These are phyloP conservation scores for Cercophora samala DNA, from an alignment of 495 filamentous ascomycete genomes.

Conservation along the genomic window DNA sequence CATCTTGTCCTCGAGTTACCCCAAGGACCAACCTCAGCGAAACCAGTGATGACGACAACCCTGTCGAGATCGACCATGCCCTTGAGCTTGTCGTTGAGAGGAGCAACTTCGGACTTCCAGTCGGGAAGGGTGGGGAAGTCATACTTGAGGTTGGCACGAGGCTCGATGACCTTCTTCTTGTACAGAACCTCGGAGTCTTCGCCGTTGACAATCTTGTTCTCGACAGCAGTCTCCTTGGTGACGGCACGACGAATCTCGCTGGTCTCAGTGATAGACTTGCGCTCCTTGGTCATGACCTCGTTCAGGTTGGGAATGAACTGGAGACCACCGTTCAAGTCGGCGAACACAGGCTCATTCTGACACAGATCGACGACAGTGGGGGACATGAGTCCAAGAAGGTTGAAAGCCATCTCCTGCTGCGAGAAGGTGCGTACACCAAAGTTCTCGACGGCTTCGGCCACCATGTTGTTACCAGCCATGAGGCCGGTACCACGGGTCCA, in stretches of 20 bases:
- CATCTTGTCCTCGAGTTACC: conserved; percentile 96
- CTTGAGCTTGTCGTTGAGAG: conserved; percentile 79
- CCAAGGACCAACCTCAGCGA: conserved; percentile 95
- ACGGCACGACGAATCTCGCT: conserved; percentile 92
- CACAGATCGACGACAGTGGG: conserved; percentile 92
- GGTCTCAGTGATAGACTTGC: conserved; percentile 88
- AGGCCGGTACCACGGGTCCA: conserved; percentile 98
- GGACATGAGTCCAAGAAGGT: conserved; percentile 93
- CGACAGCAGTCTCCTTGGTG: conserved; percentile 90
- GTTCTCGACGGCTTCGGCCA: conserved; percentile 93
- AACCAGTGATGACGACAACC: conserved; percentile 95
- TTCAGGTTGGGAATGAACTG: conserved; percentile 99
- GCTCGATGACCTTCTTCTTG: conserved; percentile 87
- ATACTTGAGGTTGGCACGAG: conserved; percentile 95
- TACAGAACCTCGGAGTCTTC: conserved; percentile 89
- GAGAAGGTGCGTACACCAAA: conserved; percentile 98
- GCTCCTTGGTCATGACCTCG: conserved; percentile 81
- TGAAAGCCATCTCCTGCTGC: conserved; percentile 99
- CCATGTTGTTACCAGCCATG: conserved; percentile 97
- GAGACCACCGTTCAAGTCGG: conserved; percentile 94
- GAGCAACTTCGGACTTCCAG: conserved; percentile 87
- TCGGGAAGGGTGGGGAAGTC: conserved; percentile 86
- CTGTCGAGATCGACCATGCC: conserved; percentile 99
- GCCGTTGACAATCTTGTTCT: conserved; percentile 97
- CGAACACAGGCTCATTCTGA: conserved; percentile 91